A percentile compares a stretch with the other conserved stretches of the same genome.
phyloP scores from a whole-genome alignment of 2,329 filamentous ascomycete genomes.

The Colletotrichum caudatum region DNA sequence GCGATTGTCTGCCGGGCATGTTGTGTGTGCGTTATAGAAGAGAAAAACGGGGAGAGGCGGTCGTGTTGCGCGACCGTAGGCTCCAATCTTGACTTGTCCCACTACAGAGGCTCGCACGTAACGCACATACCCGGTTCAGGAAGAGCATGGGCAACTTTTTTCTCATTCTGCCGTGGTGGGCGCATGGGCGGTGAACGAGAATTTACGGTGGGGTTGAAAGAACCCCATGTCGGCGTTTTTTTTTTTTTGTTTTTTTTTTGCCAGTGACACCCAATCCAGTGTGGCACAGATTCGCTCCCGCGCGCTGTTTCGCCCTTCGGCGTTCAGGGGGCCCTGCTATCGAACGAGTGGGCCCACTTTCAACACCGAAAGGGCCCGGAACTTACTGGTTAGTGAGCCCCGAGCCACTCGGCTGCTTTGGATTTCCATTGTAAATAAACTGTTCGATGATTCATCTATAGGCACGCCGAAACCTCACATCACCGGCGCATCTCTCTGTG shows the following conservation, averaged over 20 bases:
- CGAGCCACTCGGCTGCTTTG: constrained; percentile 33
- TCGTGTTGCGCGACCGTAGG: not conserved
- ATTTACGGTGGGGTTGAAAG: constrained; percentile 37
- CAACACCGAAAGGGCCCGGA: constrained; percentile 31
- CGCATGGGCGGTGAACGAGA: constrained; percentile 39
- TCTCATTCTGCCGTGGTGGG: constrained; percentile 43
- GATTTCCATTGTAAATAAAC: constrained; percentile 30
- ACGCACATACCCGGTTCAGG: not conserved
- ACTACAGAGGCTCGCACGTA: not conserved
- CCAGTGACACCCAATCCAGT: constrained; percentile 1
- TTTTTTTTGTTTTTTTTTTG: not conserved
- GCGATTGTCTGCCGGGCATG: constrained; percentile 71
- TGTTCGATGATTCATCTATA: constrained; percentile 4
- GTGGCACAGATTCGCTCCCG: not conserved
- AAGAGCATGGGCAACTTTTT: constrained; percentile 36
- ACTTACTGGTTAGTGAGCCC: constrained; percentile 12
- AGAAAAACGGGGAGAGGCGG: not conserved
- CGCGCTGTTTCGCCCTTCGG: constrained; percentile 1
- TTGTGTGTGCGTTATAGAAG: constrained; percentile 27
- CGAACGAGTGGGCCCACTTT: constrained; percentile 27
- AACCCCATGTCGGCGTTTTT: not conserved
- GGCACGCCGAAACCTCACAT: not conserved
- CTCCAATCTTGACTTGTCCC: constrained; percentile 5
- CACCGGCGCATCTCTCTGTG: not conserved
- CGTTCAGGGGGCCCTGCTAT: constrained; percentile 29